phyloP scores from a whole-genome alignment of 495 filamentous ascomycete species.

The Talaromyces adpressus region DNA sequence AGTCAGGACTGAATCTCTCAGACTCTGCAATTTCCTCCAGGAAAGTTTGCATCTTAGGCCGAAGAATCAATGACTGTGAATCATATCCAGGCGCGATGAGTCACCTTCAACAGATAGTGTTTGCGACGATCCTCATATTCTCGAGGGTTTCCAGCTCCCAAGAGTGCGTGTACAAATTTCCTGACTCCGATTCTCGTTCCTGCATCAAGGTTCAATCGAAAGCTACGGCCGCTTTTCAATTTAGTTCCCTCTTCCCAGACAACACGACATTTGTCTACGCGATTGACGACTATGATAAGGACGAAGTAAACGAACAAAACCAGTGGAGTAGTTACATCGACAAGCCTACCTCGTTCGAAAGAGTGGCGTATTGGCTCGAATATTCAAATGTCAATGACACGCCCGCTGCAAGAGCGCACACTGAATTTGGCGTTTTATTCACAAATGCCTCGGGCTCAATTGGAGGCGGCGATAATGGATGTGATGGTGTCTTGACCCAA shows the following conservation, averaged over 20 bases:
- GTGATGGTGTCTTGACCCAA: background rate
- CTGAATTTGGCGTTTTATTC: background rate
- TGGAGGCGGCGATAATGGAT: background rate
- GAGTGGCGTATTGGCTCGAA: background rate
- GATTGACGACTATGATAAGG: background rate
- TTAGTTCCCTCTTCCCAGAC: background rate
- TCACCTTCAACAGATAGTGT: background rate
- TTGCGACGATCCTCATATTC: background rate
- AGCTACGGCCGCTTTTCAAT: background rate
- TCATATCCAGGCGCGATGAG: background rate
- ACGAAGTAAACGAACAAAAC: background rate
- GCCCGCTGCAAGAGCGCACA: background rate
- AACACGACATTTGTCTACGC: background rate
- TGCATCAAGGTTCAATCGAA: background rate
- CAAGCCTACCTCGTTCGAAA: background rate
- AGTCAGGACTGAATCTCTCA: too few species aligned
- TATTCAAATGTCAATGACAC: background rate
- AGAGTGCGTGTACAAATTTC: background rate
- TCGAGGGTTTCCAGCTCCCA: background rate
- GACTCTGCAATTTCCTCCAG: too few species aligned
- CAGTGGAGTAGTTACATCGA: background rate
- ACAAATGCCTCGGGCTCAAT: background rate
- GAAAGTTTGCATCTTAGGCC: background rate
- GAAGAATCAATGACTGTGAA: background rate
- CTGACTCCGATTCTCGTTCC: background rate